phyloP scores from a whole-genome alignment of 75 land plant species.

The Cryptomeria japonica region DNA sequence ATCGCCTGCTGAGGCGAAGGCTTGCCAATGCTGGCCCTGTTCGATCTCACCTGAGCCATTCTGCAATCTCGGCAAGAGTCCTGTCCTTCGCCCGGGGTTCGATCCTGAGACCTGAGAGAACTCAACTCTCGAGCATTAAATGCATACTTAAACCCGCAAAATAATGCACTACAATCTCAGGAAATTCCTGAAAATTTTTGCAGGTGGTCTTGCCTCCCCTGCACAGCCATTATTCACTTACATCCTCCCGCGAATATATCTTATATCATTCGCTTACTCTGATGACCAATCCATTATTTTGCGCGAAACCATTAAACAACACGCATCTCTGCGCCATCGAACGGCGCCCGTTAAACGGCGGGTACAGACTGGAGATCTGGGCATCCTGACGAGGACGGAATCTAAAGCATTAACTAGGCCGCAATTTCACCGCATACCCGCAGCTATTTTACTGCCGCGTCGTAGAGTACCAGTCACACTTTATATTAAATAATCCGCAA shows the following conservation, averaged over 20 bases:
- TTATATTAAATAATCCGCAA: neutral
- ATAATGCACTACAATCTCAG: neutral
- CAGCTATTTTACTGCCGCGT: neutral
- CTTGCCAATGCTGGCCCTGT: conserved; percentile 4
- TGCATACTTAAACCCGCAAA: neutral
- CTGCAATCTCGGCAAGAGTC: too few species aligned
- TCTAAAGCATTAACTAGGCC: neutral
- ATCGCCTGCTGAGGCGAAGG: conserved; percentile 19
- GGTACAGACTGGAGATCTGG: neutral
- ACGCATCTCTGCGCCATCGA: neutral
- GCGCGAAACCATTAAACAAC: neutral
- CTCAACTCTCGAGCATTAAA: neutral
- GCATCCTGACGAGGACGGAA: neutral
- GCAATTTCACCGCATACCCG: neutral
- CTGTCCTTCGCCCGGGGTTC: too few species aligned
- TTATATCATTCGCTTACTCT: neutral
- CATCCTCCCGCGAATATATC: neutral
- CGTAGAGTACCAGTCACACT: neutral
- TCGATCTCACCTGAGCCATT: conserved; percentile 2
- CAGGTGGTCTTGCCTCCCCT: neutral
- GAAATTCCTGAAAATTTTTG: neutral
- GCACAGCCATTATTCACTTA: neutral
- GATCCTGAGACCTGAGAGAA: neutral
- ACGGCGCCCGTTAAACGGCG: neutral
- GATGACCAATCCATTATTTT: neutral